Conservation (phyloP, 176 grass and related monocot species). For the Phoenix dactylifera region DNA sequence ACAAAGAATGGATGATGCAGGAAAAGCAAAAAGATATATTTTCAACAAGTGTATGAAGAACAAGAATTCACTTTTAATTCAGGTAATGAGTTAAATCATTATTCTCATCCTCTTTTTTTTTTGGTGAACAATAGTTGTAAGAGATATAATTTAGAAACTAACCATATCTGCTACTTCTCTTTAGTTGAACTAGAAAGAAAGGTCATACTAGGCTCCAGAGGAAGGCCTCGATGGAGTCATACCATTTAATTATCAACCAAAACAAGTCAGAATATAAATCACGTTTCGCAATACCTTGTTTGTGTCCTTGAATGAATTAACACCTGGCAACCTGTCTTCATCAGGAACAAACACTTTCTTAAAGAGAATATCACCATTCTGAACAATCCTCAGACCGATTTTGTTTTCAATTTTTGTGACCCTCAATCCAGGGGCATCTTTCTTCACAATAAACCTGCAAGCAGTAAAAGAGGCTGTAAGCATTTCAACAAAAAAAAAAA, state of each 20-base stretch:
- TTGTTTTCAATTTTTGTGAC: constrained; percentile 78
- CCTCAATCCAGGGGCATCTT: constrained; percentile 45
- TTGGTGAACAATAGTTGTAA: no score
- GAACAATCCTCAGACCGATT: constrained; percentile 73
- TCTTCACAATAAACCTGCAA: constrained; percentile 67
- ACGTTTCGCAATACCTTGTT: constrained; percentile 35
- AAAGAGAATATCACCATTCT: constrained; percentile 74
- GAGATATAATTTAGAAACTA: no score
- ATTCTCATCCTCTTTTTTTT: no score
- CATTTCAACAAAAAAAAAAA: no score
- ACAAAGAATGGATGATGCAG: no score
- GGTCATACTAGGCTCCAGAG: neutral
- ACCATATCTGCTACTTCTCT: no score
- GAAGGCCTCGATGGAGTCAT: neutral
- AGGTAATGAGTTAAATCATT: no score
- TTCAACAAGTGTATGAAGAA: no score
- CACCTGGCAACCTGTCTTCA: constrained; percentile 47
- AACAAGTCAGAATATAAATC: neutral
- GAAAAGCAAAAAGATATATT: no score
- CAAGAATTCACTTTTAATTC: no score
- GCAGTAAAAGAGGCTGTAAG: neutral
- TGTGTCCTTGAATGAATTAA: constrained; percentile 72
- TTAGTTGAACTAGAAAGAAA: no score
- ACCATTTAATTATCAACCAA: neutral
- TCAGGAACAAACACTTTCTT: constrained; percentile 62